These are phyloP conservation scores for Hyparrhenia diplandra DNA, from an alignment of 176 grass and related monocot species.

Conservation along the genomic window DNA sequence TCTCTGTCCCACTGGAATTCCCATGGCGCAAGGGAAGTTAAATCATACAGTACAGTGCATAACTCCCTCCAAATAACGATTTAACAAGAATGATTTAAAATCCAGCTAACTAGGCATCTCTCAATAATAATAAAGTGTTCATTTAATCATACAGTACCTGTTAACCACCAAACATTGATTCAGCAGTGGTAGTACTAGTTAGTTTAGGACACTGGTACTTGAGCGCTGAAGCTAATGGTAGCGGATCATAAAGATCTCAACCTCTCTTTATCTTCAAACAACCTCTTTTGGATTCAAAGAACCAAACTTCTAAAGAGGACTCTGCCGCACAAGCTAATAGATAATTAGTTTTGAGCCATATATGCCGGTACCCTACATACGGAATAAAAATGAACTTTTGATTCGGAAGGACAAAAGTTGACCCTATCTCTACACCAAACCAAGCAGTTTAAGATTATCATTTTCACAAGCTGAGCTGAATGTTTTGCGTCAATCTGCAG, in stretches of 20 bases:
- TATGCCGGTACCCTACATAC: not conserved
- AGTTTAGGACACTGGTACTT: slow-evolving; percentile 16
- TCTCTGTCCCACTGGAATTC: too few species aligned
- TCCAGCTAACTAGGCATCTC: too few species aligned
- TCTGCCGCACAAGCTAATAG: slow-evolving; percentile 5
- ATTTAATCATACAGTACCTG: not conserved
- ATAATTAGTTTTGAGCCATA: not conserved
- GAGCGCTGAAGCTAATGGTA: slow-evolving; percentile 6
- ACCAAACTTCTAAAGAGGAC: slow-evolving; percentile 3
- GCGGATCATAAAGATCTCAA: slow-evolving; percentile 30
- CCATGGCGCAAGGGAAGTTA: too few species aligned
- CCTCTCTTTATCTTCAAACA: too few species aligned
- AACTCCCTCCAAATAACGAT: too few species aligned
- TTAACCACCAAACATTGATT: not conserved
- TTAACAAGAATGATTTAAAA: too few species aligned
- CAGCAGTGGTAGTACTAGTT: not conserved
- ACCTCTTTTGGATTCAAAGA: slow-evolving; percentile 5
- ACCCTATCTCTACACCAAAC: not conserved
- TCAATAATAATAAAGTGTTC: too few species aligned
- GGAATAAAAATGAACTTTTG: not conserved
- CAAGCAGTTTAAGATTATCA: not conserved
- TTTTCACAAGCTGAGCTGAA: not conserved
- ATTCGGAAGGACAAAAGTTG: slow-evolving; percentile 8
- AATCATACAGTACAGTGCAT: too few species aligned
- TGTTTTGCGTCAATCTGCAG: not conserved